Base-by-base conservation (phyloP, 139 green algal genomes). In the Chlorella sp. region DNA sequence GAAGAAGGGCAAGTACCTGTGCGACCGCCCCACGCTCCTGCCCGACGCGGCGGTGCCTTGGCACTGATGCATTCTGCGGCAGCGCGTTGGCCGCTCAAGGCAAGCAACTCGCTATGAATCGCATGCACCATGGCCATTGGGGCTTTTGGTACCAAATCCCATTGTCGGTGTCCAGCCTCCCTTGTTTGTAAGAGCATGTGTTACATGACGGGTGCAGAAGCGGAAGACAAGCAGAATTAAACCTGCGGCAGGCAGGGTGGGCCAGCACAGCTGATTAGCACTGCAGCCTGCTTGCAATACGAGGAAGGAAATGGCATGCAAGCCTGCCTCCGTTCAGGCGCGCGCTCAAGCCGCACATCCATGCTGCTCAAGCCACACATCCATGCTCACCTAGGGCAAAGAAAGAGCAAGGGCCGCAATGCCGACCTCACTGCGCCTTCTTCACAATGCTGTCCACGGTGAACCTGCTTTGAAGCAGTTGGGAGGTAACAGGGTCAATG, bases 1-100 rank as follows among this genome's bases (percentile, higher is more conserved):
- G 21, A 86, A 86, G 80, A 89, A 91, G 57, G 94, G 94, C n/a
- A 88, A 83, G 44, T 36, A 84, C 26, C 76, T 97, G 71, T 92
- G 96, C 13, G 90, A 94, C 86, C 74, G 82, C 78, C 94, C 94
- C 34, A 89, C 93, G 89, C 92, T 97, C 63, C 92, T 91, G 64
- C 93, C 92, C 1, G 85, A 94, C 34, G 86, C 94, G 70, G 88
- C 92, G 9, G 75, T 90, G 63, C 87, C 89, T 57, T 93, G 89
- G 89, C 76, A 82, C 36, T 82, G 76, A 82, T 16, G 30, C 30
- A 47, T n/a, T n/a, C n/a, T n/a, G n/a, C n/a, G n/a, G n/a, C n/a
- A n/a, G n/a, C n/a, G n/a, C n/a, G n/a, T n/a, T n/a, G n/a, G n/a
- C n/a, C n/a, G n/a, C n/a, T n/a, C n/a, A n/a, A n/a, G n/a, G n/a